Percentiles rank a stretch among this genome's conserved stretches.
Conservation (phyloP, 306 rosid genomes). For the Dalbergia oliveri region DNA sequence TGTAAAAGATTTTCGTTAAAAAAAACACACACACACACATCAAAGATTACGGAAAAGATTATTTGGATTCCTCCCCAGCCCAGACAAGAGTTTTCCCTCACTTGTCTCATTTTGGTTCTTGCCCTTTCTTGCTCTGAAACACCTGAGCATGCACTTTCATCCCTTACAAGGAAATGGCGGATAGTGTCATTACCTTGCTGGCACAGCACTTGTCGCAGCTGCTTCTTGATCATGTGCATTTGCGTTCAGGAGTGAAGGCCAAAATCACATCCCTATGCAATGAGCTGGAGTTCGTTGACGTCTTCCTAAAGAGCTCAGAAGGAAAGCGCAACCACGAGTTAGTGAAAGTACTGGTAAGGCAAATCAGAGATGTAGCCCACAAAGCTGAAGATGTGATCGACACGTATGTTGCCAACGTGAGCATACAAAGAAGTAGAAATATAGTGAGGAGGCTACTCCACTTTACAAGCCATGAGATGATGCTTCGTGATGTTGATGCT, state of each 20-base stretch:
- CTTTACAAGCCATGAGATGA: too few relatives aligned
- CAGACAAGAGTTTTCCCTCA: too few relatives aligned
- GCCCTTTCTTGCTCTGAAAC: too few relatives aligned
- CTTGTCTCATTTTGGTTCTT: too few relatives aligned
- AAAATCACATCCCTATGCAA: background rate
- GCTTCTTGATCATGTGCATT: background rate
- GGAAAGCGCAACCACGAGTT: background rate
- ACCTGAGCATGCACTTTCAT: too few relatives aligned
- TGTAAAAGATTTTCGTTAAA: too few relatives aligned
- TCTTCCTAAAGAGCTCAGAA: slow-evolving; percentile 30
- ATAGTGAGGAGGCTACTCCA: background rate
- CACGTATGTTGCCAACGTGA: background rate
- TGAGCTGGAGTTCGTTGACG: background rate
- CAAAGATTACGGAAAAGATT: too few relatives aligned
- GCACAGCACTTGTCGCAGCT: slow-evolving; percentile 16
- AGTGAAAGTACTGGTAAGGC: background rate
- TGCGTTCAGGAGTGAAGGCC: slow-evolving; percentile 20
- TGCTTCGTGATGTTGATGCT: background rate
- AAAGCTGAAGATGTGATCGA: slow-evolving; percentile 44
- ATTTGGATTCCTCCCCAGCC: too few relatives aligned
- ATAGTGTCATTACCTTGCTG: slow-evolving; percentile 19
- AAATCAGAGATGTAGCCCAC: slow-evolving; percentile 29
- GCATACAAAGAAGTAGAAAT: background rate
- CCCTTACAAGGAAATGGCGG: slow-evolving; percentile 23
- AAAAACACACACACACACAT: too few relatives aligned